phyloP scores from a whole-genome alignment of 371 early-diverging fungal genomes.

The Syncephalastrum monosporum region DNA sequence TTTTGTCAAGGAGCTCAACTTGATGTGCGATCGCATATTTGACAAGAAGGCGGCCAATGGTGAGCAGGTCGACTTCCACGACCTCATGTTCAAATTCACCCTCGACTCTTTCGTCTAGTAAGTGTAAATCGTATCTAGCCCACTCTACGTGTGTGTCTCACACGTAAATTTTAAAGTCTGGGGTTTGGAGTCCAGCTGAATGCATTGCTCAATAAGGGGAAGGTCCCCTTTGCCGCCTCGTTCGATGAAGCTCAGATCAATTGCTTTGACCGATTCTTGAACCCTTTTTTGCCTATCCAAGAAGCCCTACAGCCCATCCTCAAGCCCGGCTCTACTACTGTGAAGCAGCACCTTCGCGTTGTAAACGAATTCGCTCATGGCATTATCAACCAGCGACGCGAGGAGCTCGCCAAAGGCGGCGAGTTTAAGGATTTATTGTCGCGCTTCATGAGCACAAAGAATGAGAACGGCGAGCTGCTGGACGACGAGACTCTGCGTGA shows the following conservation, averaged over 20 bases:
- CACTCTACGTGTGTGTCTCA: neutral
- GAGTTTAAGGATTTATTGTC: constrained; percentile 41
- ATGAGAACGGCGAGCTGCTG: constrained; percentile 39
- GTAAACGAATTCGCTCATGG: constrained; percentile 34
- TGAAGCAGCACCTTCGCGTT: constrained; percentile 24
- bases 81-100: constrained; percentile 38
- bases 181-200: constrained; percentile 4
- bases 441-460: constrained; percentile 44
- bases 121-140: constrained; percentile 7
- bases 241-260: constrained; percentile 6
- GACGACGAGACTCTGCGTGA: constrained; percentile 47
- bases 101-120: constrained; percentile 51
- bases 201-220: neutral
- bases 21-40: constrained; percentile 19
- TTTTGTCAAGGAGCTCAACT: constrained; percentile 32
- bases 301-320: constrained; percentile 19
- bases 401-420: constrained; percentile 16
- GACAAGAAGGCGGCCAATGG: constrained; percentile 24
- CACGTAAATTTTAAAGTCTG: neutral
- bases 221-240: constrained; percentile 5
- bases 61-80: constrained; percentile 29
- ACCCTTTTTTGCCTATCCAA: constrained; percentile 35
- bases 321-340: constrained; percentile 2
- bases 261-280: constrained; percentile 24
- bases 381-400: constrained; percentile 26